Evolutionary conservation across 352 stramenopile genomes (phyloP), one percentile per base, ranked within the genome.

Genomic region (Pythium phragmiticola): DNA sequence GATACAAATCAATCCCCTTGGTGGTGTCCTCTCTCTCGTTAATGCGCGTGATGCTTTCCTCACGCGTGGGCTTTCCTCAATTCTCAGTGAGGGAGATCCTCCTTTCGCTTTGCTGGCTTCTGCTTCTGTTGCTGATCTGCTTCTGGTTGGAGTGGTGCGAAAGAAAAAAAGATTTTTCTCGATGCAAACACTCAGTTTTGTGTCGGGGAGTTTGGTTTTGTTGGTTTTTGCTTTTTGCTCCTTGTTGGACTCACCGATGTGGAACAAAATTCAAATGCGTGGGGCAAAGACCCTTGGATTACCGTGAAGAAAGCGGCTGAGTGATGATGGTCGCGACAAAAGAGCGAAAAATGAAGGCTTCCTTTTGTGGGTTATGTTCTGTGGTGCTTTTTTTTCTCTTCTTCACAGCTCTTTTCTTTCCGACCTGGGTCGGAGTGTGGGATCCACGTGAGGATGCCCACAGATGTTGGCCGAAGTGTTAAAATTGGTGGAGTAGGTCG

Each of bases 151-250:
- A 43, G 33, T 49, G 55, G 61, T 58, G 48, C 52, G 41, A 58
- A 62, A 63, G 48, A 68, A 61, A 57, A 58, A 58, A 65, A 67
- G 51, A 67, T 67, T 60, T 52, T 67, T 67, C 60, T 61, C 60
- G 60, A 57, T 30, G 26, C 26, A 30, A 30, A 30, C 26, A 30
- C 26, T 30, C 26, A 30, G 26, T 30, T 30, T 30, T 30, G 45
- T 26, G 39, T 21, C 19, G 11, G 9, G 19, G 45, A 42, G 39
- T 55, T n/a, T 39, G 26, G 28, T 55, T 51, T 13, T 17, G 45
- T 13, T 51, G 8, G n/a, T 54, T 59, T 59, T 59, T 19, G 48
- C 21, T 41, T 23, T 30, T 16, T 19, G 36, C 21, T 52, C 46
- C 5, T 30, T 9, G 8, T 7, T 54, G 26, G 26, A 41, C 48